Conservation (phyloP, 345 rosid genomes). For the Syzygium aromaticum region DNA sequence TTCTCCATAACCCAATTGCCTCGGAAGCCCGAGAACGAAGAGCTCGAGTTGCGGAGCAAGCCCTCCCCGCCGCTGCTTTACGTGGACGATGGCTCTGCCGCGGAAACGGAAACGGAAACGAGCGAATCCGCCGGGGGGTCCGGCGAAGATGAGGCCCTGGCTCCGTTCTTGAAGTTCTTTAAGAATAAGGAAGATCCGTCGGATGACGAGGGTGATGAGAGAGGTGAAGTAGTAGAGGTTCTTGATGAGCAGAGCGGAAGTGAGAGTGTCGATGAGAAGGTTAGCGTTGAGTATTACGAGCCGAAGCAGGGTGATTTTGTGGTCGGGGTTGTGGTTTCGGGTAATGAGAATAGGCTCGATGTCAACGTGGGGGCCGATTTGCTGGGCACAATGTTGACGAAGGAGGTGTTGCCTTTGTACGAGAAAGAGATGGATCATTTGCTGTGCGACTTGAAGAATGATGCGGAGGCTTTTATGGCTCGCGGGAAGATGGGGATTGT, state of each 20-base stretch:
- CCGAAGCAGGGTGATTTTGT: constrained; percentile 81
- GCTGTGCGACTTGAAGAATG: constrained; percentile 57
- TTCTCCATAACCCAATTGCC: background rate
- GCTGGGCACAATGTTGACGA: constrained; percentile 91
- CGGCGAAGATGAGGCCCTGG: constrained; percentile 54
- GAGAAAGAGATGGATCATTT: constrained; percentile 61
- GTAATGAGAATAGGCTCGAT: constrained; percentile 88
- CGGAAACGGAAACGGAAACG: constrained; percentile 22
- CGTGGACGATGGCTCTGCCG: constrained; percentile 10
- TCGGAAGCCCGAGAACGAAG: constrained; percentile 17
- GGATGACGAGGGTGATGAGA: constrained; percentile 16
- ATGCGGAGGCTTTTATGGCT: constrained; percentile 45
- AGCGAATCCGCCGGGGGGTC: constrained; percentile 14
- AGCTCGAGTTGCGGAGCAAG: constrained; percentile 56
- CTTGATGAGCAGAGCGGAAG: constrained; percentile 1
- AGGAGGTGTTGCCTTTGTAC: constrained; percentile 82
- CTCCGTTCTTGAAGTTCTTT: constrained; percentile 80
- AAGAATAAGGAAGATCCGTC: constrained; percentile 28
- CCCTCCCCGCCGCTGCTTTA: constrained; percentile 45
- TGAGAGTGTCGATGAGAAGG: constrained; percentile 12
- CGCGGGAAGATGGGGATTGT: constrained; percentile 80
- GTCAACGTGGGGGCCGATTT: constrained; percentile 81
- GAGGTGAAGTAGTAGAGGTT: constrained; percentile 17
- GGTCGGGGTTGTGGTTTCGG: constrained; percentile 95
- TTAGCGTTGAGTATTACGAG: constrained; percentile 63